A percentile compares a stretch with the other conserved stretches of the same genome.
Conservation (phyloP, 208 protist species). For the Tritrichomonas foetus region DNA sequence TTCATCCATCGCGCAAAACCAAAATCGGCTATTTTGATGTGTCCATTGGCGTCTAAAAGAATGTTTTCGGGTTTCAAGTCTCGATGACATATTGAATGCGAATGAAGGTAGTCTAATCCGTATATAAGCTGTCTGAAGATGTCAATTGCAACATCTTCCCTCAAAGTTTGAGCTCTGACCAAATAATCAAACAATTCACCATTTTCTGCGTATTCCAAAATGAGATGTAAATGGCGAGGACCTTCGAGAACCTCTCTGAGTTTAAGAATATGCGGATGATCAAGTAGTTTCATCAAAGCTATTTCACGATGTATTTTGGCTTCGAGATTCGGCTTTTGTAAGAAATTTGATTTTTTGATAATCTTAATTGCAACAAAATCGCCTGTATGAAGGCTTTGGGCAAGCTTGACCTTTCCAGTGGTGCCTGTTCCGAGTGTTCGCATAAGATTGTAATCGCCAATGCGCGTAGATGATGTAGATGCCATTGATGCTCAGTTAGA, state of each 20-base stretch:
- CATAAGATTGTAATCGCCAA: not conserved
- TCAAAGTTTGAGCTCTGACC: not conserved
- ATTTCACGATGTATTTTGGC: conserved; percentile 15
- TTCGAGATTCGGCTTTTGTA: not conserved
- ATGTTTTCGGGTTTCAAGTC: conserved; percentile 49
- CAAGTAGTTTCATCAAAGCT: not conserved
- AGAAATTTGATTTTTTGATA: not conserved
- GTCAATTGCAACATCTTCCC: not conserved
- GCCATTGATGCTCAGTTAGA: no score
- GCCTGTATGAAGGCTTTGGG: not conserved
- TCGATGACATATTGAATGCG: conserved; percentile 38
- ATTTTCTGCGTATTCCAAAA: not conserved
- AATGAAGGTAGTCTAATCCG: conserved; percentile 43
- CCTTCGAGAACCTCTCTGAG: not conserved
- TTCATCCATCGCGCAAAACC: not conserved
- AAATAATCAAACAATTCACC: not conserved
- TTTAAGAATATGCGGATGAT: conserved; percentile 7
- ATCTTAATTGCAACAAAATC: conserved; percentile 9
- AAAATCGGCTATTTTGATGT: conserved; percentile 40
- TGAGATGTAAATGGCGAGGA: not conserved
- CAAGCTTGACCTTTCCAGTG: not conserved
- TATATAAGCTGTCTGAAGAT: conserved; percentile 44
- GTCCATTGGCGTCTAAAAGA: not conserved
- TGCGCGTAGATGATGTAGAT: no score
- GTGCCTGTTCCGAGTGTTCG: not conserved